A percentile compares a stretch with the other conserved stretches of the same genome.
These are phyloP conservation scores for Tylopilus balloui DNA, from an alignment of 768 basidiomycete species.

Conservation along the genomic window DNA sequence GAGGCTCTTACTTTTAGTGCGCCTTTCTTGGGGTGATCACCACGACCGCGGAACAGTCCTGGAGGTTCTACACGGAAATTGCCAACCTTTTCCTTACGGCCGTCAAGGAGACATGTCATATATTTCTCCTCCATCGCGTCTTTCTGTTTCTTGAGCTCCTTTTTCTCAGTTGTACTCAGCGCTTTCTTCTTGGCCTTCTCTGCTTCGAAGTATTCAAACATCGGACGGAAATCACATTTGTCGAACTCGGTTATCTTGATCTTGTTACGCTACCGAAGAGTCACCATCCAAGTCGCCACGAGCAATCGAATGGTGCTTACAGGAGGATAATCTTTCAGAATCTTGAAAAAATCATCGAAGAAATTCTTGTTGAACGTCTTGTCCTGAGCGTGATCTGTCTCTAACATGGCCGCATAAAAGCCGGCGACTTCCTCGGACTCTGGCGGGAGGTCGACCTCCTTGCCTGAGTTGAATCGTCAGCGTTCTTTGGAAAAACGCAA, in stretches of 20 bases:
- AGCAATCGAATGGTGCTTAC: conserved; percentile 43
- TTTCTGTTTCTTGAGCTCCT: conserved; percentile 79
- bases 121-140: conserved; percentile 84
- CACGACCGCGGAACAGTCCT: conserved; percentile 95
- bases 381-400: conserved; percentile 90
- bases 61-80: conserved; percentile 99
- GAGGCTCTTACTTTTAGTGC: conserved; percentile 69
- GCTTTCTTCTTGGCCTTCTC: conserved; percentile 94
- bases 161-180: conserved; percentile 83
- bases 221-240: conserved; percentile 89
- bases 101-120: conserved; percentile 83
- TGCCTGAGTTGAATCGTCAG: conserved; percentile 48
- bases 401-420: conserved; percentile 90
- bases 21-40: conserved; percentile 97
- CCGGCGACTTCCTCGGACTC: conserved; percentile 95
- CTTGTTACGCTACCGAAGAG: conserved; percentile 52
- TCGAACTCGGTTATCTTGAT: conserved; percentile 72
- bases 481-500: conserved; percentile 2
- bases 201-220: conserved; percentile 87
- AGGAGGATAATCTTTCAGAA: conserved; percentile 78
- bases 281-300: conserved; percentile 7
- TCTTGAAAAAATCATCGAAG: conserved; percentile 81
- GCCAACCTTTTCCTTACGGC: conserved; percentile 95
- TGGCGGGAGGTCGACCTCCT: conserved; percentile 69
- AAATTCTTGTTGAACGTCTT: conserved; percentile 90